phyloP scores from a whole-genome alignment of 2,329 filamentous ascomycete species.

The Arthroderma uncinatum region DNA sequence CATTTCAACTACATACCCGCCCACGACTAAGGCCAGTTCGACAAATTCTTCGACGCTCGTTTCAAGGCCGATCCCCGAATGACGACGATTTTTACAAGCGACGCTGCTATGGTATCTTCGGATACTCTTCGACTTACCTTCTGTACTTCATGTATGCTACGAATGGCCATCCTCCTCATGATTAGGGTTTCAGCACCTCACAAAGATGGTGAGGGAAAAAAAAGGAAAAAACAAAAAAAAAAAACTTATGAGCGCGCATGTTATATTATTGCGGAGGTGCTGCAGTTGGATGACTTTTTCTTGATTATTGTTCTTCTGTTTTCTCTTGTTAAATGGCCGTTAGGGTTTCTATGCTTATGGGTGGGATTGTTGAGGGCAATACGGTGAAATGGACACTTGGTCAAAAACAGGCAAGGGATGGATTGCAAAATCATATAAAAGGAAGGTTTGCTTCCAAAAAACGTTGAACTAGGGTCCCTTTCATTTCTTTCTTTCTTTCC shows the following conservation, averaged over 20 bases:
- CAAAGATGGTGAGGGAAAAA: constrained; percentile 1
- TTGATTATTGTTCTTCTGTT: background rate
- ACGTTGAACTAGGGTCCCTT: background rate
- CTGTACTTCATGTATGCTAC: background rate
- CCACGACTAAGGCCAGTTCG: background rate
- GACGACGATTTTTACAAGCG: background rate
- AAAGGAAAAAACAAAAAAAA: background rate
- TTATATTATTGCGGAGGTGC: constrained; percentile 1
- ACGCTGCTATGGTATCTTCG: background rate
- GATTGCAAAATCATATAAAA: constrained; percentile 1
- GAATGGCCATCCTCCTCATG: background rate
- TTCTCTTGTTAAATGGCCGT: background rate
- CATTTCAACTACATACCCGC: background rate
- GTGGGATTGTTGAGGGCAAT: constrained; percentile 1
- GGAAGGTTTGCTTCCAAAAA: background rate
- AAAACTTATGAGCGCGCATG: background rate
- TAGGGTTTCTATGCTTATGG: constrained; percentile 5
- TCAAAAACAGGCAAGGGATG: constrained; percentile 1
- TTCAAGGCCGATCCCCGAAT: background rate
- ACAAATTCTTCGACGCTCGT: background rate
- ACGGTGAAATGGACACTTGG: constrained; percentile 5
- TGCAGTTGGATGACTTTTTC: background rate
- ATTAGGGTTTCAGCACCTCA: constrained; percentile 5
- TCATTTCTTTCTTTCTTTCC: background rate
- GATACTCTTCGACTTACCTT: background rate